Evolutionary conservation across 2,329 filamentous ascomycete species (phyloP), one percentile per base, ranked within the genome.

Genomic region (Macrophomina tecta): DNA sequence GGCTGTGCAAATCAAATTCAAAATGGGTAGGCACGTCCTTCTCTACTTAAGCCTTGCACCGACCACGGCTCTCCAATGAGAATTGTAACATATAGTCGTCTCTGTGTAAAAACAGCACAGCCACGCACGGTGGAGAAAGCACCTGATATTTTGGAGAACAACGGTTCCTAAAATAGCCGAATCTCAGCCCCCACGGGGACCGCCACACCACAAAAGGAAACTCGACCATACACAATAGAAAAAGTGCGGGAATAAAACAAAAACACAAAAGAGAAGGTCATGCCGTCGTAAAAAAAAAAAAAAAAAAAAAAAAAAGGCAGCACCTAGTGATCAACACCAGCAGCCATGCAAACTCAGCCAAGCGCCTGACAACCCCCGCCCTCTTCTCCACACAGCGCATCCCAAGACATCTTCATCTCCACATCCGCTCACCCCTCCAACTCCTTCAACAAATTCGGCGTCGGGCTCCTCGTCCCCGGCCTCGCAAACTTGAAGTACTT

Each of bases 401-500:
- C n/a, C n/a, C 23, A 18, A 16, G 46, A 16, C 46, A 51, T 7
- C 14, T 4, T 1, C 51, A 38, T 18, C 18, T 23, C 48, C 42
- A 14, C 42, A 16, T 23, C 48, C 23, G 0, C 48, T 51, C 48
- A 51, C 5, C 18, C 48, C 49, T 16, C 40, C 5, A 62, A 16
- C 4, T 49, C 58, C 58, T 49, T 62, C 58, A 49, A n/a, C 4
- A 49, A 38, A 34, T 49, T 49, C 58, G 58, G 58, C 58, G 38
- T 45, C n/a, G 58, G 58, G 30, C 42, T 49, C 42, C 32, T 42
- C 58, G 58, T 45, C n/a, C 58, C 58, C 4, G 42, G 42, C 30
- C 58, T 9, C 30, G 42, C 30, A n/a, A 62, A 62, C 58, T 36
- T 36, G 58, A 62, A 62, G 42, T 62, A 62, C 58, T 49, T 62